These are phyloP conservation scores for Mollisiaceae sp. DNA, from an alignment of 2,329 filamentous ascomycete species.

Conservation along the genomic window DNA sequence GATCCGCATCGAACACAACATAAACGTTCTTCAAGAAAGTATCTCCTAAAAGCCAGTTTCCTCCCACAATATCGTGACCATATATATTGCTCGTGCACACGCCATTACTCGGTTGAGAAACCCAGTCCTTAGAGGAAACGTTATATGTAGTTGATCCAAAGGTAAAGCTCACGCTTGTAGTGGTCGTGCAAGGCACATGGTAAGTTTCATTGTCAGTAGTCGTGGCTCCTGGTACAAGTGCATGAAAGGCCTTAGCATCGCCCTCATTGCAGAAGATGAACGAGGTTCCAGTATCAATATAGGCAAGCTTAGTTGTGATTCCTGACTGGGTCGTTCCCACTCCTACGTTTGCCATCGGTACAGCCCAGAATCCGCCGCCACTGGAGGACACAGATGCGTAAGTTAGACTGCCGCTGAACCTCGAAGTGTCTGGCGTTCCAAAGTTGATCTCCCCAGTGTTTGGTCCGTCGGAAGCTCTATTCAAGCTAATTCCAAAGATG, in stretches of 20 bases:
- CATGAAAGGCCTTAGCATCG: slow-evolving; percentile 72
- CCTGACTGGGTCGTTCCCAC: slow-evolving; percentile 63
- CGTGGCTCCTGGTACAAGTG: slow-evolving; percentile 62
- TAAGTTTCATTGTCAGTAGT: slow-evolving; percentile 66
- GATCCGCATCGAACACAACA: slow-evolving; percentile 79
- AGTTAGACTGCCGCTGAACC: slow-evolving; percentile 70
- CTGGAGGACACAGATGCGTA: slow-evolving; percentile 63
- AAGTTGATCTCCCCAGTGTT: slow-evolving; percentile 81
- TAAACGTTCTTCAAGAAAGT: slow-evolving; percentile 92
- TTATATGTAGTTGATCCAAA: slow-evolving; percentile 72
- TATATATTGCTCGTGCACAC: slow-evolving; percentile 75
- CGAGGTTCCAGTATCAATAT: slow-evolving; percentile 85
- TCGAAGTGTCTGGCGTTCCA: slow-evolving; percentile 69
- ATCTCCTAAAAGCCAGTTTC: slow-evolving; percentile 81
- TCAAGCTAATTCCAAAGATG: slow-evolving; percentile 73
- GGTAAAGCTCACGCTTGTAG: slow-evolving; percentile 62
- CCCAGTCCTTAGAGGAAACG: slow-evolving; percentile 74
- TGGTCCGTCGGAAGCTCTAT: slow-evolving; percentile 65
- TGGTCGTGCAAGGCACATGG: slow-evolving; percentile 74
- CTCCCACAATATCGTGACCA: slow-evolving; percentile 67
- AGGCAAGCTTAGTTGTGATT: slow-evolving; percentile 59
- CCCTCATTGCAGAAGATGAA: slow-evolving; percentile 74
- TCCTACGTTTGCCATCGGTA: slow-evolving; percentile 68
- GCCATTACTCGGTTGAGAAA: slow-evolving; percentile 48
- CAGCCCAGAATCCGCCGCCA: slow-evolving; percentile 70